These are phyloP conservation scores for Penicillium nordicum DNA, from an alignment of 2,329 filamentous ascomycete species.

Conservation along the genomic window DNA sequence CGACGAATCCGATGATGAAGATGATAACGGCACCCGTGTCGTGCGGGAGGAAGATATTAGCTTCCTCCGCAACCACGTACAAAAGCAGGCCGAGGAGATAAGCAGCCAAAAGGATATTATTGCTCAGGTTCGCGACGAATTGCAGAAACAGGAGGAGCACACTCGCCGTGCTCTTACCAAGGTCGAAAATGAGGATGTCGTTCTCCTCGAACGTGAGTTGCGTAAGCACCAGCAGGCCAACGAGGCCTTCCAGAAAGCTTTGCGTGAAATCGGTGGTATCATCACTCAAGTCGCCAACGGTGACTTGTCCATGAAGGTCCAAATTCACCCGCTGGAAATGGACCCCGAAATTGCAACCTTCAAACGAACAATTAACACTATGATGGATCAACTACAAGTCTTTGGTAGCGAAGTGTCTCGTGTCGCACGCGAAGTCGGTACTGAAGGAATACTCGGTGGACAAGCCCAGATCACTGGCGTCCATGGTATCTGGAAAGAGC, in stretches of 20 bases:
- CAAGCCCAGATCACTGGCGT: conserved; percentile 93
- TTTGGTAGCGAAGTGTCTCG: conserved; percentile 96
- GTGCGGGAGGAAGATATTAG: conserved; percentile 77
- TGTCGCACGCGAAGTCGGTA: conserved; percentile 91
- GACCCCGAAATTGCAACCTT: conserved; percentile 97
- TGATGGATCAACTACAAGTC: conserved; percentile 97
- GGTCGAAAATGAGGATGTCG: conserved; percentile 83
- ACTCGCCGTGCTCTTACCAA: conserved; percentile 78
- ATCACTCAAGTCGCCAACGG: conserved; percentile 93
- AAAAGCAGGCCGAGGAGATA: conserved; percentile 89
- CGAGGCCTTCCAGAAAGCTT: conserved; percentile 94
- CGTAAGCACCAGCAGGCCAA: conserved; percentile 98
- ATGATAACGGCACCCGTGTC: conserved; percentile 51
- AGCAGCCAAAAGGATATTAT: conserved; percentile 83
- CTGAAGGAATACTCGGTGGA: conserved; percentile 87
- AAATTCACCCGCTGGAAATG: conserved; percentile 94
- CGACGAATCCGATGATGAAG: conserved; percentile 41
- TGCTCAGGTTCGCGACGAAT: conserved; percentile 77
- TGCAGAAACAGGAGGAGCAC: conserved; percentile 79
- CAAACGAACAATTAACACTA: conserved; percentile 97
- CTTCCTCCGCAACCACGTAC: conserved; percentile 83
- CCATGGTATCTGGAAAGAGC: conserved; percentile 94
- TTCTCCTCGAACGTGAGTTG: conserved; percentile 84
- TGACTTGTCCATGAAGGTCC: conserved; percentile 93
- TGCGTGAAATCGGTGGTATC: conserved; percentile 95